phyloP scores from a whole-genome alignment of 805 yeast genomes.

The Yamadazyma sp. region DNA sequence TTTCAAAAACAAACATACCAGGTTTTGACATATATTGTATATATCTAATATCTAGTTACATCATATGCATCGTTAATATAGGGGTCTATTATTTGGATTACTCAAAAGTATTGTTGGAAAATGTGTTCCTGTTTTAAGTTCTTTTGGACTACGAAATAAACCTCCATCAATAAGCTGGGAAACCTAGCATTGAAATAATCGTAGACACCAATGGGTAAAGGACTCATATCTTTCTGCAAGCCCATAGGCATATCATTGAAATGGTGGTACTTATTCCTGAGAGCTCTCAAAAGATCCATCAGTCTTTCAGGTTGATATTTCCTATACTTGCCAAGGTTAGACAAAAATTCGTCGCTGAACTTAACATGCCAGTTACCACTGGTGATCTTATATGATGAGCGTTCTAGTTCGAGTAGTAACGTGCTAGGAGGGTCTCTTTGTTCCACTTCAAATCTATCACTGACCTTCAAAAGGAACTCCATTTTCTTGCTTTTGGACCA shows the following conservation, averaged over 20 bases:
- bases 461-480: slow-evolving; percentile 80
- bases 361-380: slow-evolving; percentile 73
- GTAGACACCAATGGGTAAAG: slow-evolving; percentile 83
- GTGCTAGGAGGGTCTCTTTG: slow-evolving; percentile 75
- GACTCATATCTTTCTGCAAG: slow-evolving; percentile 65
- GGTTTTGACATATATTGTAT: slow-evolving; percentile 20
- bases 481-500: slow-evolving; percentile 76
- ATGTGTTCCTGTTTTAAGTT: slow-evolving; percentile 65
- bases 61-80: slow-evolving; percentile 11
- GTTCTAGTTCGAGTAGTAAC: slow-evolving; percentile 56
- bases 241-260: slow-evolving; percentile 81
- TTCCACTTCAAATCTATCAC: slow-evolving; percentile 89
- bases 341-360: slow-evolving; percentile 72
- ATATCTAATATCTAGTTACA: slow-evolving; percentile 2
- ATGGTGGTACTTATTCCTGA: slow-evolving; percentile 93
- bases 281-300: slow-evolving; percentile 83
- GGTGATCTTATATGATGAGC: slow-evolving; percentile 46
- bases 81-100: slow-evolving; percentile 2
- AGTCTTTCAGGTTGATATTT: slow-evolving; percentile 77
- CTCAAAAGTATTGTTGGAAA: slow-evolving; percentile 40
- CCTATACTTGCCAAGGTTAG: slow-evolving; percentile 86
- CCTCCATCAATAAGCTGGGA: slow-evolving; percentile 75
- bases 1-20: slow-evolving; percentile 41
- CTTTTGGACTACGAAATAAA: slow-evolving; percentile 60
- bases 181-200: slow-evolving; percentile 70